Evolutionary conservation across 2,329 filamentous ascomycete genomes (phyloP).

Genomic region (Akanthomyces uredinophilus): DNA sequence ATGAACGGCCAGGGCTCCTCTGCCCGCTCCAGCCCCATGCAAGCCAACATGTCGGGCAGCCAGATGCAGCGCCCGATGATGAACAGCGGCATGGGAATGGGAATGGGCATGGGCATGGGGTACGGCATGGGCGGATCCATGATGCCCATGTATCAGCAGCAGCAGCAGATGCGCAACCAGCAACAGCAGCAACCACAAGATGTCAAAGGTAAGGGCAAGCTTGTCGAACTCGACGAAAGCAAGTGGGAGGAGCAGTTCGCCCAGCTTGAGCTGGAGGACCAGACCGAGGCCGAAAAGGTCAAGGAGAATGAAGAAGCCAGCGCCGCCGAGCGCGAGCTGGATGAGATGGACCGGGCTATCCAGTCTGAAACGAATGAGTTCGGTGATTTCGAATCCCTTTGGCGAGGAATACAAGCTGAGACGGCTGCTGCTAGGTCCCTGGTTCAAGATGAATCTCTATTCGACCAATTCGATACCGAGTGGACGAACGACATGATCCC

Average conservation of each 20-base stretch:
- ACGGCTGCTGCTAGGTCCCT: slow-evolving; percentile 65
- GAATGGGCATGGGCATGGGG: slow-evolving; percentile 49
- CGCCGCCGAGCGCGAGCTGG: slow-evolving; percentile 79
- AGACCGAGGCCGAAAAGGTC: slow-evolving; percentile 48
- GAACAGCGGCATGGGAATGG: slow-evolving; percentile 48
- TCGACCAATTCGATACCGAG: slow-evolving; percentile 67
- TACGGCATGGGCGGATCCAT: slow-evolving; percentile 42
- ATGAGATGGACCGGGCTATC: slow-evolving; percentile 70
- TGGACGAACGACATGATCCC: slow-evolving; percentile 60
- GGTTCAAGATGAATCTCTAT: slow-evolving; percentile 58
- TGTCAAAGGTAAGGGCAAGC: slow-evolving; percentile 78
- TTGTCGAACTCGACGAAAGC: slow-evolving; percentile 88
- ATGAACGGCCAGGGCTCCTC: slow-evolving; percentile 56
- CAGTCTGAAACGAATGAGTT: slow-evolving; percentile 70
- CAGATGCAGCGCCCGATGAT: slow-evolving; percentile 56
- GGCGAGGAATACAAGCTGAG: slow-evolving; percentile 76
- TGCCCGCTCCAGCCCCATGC: slow-evolving; percentile 54
- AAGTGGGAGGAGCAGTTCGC: slow-evolving; percentile 98
- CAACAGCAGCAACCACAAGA: slow-evolving; percentile 40
- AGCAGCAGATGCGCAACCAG: slow-evolving; percentile 39
- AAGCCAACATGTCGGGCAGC: slow-evolving; percentile 44
- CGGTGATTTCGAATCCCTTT: slow-evolving; percentile 86
- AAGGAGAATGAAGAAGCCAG: slow-evolving; percentile 57
- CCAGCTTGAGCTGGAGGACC: slow-evolving; percentile 68
- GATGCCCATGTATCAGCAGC: slow-evolving; percentile 44